Evolutionary conservation across 192 early-diverging fungal genomes (phyloP).

Genomic region (Backusella westeae): DNA sequence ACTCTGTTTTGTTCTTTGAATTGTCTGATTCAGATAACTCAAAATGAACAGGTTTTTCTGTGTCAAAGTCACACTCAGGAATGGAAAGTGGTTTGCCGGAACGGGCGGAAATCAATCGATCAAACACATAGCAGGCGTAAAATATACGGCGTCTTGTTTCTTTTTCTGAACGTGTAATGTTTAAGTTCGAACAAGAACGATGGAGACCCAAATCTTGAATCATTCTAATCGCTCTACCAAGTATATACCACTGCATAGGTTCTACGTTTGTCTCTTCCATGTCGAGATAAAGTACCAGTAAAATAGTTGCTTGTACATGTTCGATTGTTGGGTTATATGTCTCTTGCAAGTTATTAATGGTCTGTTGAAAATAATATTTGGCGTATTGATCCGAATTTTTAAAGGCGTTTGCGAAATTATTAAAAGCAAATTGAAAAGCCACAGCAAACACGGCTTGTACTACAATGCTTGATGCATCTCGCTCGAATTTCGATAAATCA

Average conservation of each 20-base stretch:
- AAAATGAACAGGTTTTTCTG: constrained; percentile 20
- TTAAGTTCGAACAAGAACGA: constrained; percentile 49
- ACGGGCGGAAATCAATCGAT: constrained; percentile 40
- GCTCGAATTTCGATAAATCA: constrained; percentile 20
- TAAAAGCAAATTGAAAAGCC: constrained; percentile 13
- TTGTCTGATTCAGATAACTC: constrained; percentile 28
- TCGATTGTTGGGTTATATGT: neutral
- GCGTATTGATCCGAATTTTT: neutral
- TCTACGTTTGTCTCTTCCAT: constrained; percentile 27
- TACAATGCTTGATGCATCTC: constrained; percentile 13
- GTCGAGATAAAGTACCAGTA: constrained; percentile 29
- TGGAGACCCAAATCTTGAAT: constrained; percentile 57
- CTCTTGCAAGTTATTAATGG: constrained; percentile 15
- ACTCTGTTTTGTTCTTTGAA: neutral
- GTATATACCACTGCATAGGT: constrained; percentile 27
- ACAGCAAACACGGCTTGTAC: constrained; percentile 15
- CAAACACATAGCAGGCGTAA: constrained; percentile 29
- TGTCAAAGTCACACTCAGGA: constrained; percentile 34
- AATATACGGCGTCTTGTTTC: constrained; percentile 39
- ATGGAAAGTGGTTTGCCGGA: constrained; percentile 50
- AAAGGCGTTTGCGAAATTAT: neutral
- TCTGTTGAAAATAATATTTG: constrained; percentile 14
- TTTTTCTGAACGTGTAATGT: constrained; percentile 42
- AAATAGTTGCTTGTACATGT: constrained; percentile 20
- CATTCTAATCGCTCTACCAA: constrained; percentile 49